These are phyloP conservation scores for Colletotrichum sp. DNA, from an alignment of 2,329 filamentous ascomycete genomes.

Conservation along the genomic window DNA sequence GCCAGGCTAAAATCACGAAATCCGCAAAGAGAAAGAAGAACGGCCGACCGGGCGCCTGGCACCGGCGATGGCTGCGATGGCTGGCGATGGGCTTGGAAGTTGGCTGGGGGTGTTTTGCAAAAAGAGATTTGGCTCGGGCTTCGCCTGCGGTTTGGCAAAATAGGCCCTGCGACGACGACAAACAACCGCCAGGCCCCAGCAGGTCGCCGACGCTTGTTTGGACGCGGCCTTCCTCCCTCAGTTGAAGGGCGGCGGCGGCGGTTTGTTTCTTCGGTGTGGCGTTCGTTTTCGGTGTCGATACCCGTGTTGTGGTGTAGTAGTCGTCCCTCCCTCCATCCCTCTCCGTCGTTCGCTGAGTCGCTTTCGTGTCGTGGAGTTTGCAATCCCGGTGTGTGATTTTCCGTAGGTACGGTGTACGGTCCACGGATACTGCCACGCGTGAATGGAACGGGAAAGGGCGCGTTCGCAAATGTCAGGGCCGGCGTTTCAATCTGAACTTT, in stretches of 20 bases:
- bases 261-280: conserved; percentile 1
- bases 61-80: not conserved
- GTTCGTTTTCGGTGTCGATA: not conserved
- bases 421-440: not conserved
- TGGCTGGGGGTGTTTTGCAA: not conserved
- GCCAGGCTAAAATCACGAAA: not conserved
- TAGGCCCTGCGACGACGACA: not conserved
- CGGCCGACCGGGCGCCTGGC: not conserved
- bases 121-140: not conserved
- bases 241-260: not conserved
- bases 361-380: not conserved
- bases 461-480: not conserved
- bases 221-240: not conserved
- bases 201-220: not conserved
- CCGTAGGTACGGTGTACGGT: not conserved
- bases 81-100: not conserved
- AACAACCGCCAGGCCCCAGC: not conserved
- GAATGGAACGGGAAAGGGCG: not conserved
- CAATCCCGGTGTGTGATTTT: not conserved
- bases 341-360: not conserved
- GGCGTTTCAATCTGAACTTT: conserved; percentile 15
- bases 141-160: not conserved
- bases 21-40: not conserved
- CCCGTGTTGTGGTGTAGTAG: not conserved
- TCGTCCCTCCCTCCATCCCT: not conserved